Evolutionary conservation across 2,329 filamentous ascomycete genomes (phyloP), one percentile per base, ranked within the genome.

Genomic region (Fusarium domesticum): DNA sequence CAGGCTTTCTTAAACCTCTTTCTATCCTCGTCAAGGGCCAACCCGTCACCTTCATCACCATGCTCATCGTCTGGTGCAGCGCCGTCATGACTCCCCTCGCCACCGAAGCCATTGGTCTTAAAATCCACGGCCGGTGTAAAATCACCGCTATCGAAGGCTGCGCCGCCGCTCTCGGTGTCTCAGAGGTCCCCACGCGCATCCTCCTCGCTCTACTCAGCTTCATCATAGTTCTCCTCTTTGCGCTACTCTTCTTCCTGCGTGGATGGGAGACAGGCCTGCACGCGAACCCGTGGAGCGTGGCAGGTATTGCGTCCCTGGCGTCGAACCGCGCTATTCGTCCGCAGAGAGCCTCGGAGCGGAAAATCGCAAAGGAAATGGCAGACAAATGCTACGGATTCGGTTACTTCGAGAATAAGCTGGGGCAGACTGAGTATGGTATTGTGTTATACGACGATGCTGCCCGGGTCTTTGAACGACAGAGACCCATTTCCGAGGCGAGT

Each of bases 1-100:
- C 61, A 8, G 64, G 65, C 6, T 58, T 74, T 6, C 8, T 66
- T 1, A 58, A 61, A 3, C 70, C 71, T 0, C 51, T 70, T 17
- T 46, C 55, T 5, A 59, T 63, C 1, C 54, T 72, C 1, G 11
- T 58, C 2, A 59, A 64, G 19, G 67, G 68, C 0, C 47, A 60
- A 1, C 58, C 58, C 0, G 50, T 60, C 0, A 47, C 58, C 3
- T 60, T 60, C 11, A 50, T 59, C 7, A 56, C 47, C 4, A 60
- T 60, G 57, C 42, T 60, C 6, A 45, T 60, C 12, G 57, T 58
- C 7, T 56, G 47, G 53, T 52, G 56, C 14, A 45, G 51, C 2
- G 54, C 58, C 0, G 28, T 60, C 12, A 40, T 59, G 35, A 50
- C 56, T 0, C 58, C 58, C 5, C 32, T 54, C 5, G 57, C 58